Conservation (phyloP, 1,284 basidiomycete species). For the Leccinum subrobustum region DNA sequence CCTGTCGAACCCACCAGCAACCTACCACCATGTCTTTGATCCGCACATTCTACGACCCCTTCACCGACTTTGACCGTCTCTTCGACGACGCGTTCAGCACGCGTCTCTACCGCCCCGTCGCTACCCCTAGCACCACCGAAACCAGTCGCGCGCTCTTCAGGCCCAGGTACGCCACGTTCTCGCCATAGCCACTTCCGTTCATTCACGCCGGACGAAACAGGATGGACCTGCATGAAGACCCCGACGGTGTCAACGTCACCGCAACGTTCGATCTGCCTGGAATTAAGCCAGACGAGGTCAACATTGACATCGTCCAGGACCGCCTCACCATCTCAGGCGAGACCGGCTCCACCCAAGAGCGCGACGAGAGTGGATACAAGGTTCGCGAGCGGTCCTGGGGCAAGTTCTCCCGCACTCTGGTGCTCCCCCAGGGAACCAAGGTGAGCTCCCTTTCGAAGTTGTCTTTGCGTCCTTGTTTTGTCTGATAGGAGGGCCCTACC, state of each 20-base stretch:
- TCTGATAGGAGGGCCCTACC: neutral
- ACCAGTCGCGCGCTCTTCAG: conserved; percentile 18
- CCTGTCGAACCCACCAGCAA: neutral
- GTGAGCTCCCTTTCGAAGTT: conserved; percentile 23
- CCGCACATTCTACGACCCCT: conserved; percentile 46
- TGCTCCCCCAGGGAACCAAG: conserved; percentile 49
- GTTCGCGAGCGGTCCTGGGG: conserved; percentile 51
- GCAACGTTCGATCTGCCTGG: conserved; percentile 53
- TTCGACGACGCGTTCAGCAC: conserved; percentile 46
- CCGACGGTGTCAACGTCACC: conserved; percentile 39
- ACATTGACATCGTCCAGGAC: conserved; percentile 43
- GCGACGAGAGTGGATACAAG: conserved; percentile 43
- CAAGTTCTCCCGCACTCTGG: conserved; percentile 20
- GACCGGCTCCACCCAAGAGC: conserved; percentile 32
- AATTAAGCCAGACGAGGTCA: conserved; percentile 42
- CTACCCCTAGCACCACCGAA: conserved; percentile 7
- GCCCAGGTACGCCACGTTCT: conserved; percentile 25
- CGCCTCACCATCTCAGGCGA: conserved; percentile 48
- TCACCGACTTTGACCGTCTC: conserved; percentile 50
- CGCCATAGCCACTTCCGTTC: neutral
- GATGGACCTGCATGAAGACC: conserved; percentile 48
- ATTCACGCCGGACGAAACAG: conserved; percentile 25
- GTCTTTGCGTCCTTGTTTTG: neutral
- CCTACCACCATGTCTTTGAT: conserved; percentile 32
- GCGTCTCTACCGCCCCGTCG: conserved; percentile 24